Evolutionary conservation across 169 alveolate genomes (phyloP).

Genomic region (Plasmodium falciparum): DNA sequence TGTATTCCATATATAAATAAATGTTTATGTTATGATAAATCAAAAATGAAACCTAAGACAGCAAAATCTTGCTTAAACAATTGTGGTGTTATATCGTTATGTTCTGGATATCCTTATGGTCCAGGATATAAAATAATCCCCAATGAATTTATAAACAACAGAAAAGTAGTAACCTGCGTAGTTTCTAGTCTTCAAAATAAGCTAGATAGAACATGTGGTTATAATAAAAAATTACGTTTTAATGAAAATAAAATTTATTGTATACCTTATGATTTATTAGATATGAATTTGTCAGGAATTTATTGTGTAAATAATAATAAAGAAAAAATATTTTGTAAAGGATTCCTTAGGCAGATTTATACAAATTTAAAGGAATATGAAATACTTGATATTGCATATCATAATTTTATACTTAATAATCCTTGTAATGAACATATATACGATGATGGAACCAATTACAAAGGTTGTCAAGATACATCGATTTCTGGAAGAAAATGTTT

Average conservation of each 20-base stretch:
- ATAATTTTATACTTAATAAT: not conserved
- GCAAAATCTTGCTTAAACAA: slow-evolving; percentile 11
- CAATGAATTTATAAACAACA: not conserved
- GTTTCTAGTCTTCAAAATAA: slow-evolving; percentile 34
- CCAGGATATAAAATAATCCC: not conserved
- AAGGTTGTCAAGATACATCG: slow-evolving; percentile 41
- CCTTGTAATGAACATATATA: slow-evolving; percentile 30
- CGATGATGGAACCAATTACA: slow-evolving; percentile 22
- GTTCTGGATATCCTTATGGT: not conserved
- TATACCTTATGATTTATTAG: slow-evolving; percentile 55
- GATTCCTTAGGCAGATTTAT: slow-evolving; percentile 6
- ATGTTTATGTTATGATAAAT: slow-evolving; percentile 3
- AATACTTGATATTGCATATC: not conserved
- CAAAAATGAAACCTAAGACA: not conserved
- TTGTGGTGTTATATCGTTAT: slow-evolving; percentile 23
- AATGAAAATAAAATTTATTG: slow-evolving; percentile 18
- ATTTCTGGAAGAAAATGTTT: slow-evolving; percentile 37
- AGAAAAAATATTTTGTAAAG: not conserved
- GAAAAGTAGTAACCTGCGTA: slow-evolving; percentile 34
- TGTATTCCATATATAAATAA: not conserved
- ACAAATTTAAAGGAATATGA: slow-evolving; percentile 1
- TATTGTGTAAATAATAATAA: slow-evolving; percentile 14
- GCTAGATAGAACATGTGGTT: slow-evolving; percentile 43
- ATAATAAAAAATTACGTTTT: slow-evolving; percentile 41
- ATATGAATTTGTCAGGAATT: not conserved